phyloP scores from a whole-genome alignment of 805 yeast species.

The Candida caryicola region DNA sequence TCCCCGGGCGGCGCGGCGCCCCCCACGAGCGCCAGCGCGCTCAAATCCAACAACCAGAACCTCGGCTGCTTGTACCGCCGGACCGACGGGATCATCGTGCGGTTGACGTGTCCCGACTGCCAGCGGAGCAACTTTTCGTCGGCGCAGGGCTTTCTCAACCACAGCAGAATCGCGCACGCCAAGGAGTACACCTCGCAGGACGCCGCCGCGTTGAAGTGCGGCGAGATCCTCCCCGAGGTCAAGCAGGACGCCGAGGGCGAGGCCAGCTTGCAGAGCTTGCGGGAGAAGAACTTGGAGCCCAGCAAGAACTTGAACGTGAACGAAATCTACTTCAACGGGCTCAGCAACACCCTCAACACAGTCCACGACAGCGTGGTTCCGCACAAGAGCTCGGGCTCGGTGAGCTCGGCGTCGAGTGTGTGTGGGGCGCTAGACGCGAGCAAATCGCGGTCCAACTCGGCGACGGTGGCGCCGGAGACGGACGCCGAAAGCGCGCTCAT shows the following conservation, averaged over 20 bases:
- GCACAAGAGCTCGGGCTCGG: not conserved
- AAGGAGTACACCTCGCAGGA: conserved; percentile 70
- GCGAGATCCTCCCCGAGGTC: conserved; percentile 48
- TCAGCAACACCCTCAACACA: conserved; percentile 26
- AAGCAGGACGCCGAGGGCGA: conserved; percentile 58
- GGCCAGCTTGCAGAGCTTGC: conserved; percentile 34
- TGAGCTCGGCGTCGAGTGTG: not conserved
- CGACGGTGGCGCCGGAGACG: conserved; percentile 3
- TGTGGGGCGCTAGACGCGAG: conserved; percentile 3
- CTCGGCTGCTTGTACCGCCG: conserved; percentile 58
- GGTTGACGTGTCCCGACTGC: conserved; percentile 67
- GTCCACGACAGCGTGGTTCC: conserved; percentile 17
- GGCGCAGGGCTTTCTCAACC: conserved; percentile 79
- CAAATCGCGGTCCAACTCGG: not conserved
- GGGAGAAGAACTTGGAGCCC: conserved; percentile 38
- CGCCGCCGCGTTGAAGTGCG: conserved; percentile 68
- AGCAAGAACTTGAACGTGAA: conserved; percentile 38
- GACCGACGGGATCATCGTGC: conserved; percentile 68
- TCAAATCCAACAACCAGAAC: conserved; percentile 13
- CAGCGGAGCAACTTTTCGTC: conserved; percentile 67
- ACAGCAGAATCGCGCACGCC: conserved; percentile 71
- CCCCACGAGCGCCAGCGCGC: not conserved
- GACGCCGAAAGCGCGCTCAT: conserved; percentile 26
- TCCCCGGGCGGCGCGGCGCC: not conserved
- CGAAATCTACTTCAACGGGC: conserved; percentile 35